Evolutionary conservation across 2,329 filamentous ascomycete genomes (phyloP), one percentile per base, ranked within the genome.

Genomic region (Colletotrichum spaethianum): DNA sequence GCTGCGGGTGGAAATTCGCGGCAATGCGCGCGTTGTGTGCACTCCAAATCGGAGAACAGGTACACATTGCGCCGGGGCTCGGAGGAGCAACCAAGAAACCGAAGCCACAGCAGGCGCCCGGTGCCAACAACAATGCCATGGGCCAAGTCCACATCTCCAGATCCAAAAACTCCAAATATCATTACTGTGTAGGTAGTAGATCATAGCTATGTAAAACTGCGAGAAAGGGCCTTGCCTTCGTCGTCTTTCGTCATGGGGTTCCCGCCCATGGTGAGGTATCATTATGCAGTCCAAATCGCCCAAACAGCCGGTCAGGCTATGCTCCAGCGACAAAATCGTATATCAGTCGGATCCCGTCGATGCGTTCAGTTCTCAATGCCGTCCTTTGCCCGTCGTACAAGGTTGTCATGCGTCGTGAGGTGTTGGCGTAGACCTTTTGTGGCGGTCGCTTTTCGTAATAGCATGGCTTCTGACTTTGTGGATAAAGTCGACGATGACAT

Each of bases 401-500:
- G 20, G 53, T 70, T 38, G 38, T 72, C 59, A 72, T 55, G 65
- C 60, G 53, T 72, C 65, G 60, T 72, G 70, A 44, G 60, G 46
- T 44, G 56, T 71, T 33, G 61, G 40, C 18, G 70, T 67, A n/a
- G 68, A 56, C 44, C 62, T 57, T 52, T 69, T 55, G 46, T 56
- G 62, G 18, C 62, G 64, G 69, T 74, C 68, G 48, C 64, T 59
- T 48, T 74, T 72, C 20, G 73, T 69, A n/a, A 74, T 66, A 23
- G 72, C 50, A 7, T 74, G 73, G 42, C 73, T 74, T 46, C 65
- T 68, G 38, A 93, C 87, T 78, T 91, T 93, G 85, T 94, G 93
- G 73, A 95, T 86, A 79, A 94, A 90, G 75, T 93, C 93, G 68
- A 95, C 93, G 69, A 96, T 93, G 75, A 95, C 92, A 77, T 96